phyloP scores from a whole-genome alignment of 108 stramenopile genomes.

The Cylindrotheca closterium region DNA sequence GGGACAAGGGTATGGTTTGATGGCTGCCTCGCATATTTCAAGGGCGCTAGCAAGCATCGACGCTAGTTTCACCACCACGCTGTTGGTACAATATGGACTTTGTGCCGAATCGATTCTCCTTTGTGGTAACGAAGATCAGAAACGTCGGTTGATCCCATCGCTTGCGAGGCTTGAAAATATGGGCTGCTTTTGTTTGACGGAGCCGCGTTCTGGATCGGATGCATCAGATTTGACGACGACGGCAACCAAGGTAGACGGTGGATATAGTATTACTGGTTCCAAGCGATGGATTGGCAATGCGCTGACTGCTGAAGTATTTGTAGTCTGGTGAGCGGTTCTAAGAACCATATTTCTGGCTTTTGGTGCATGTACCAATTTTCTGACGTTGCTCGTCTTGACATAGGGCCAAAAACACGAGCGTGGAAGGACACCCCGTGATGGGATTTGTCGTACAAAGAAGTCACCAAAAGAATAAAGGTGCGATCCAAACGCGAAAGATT shows the following conservation, averaged over 20 bases:
- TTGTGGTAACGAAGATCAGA: slow-evolving; percentile 20
- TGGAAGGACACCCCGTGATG: slow-evolving; percentile 20
- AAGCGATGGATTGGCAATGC: slow-evolving; percentile 33
- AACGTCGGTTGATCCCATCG: slow-evolving; percentile 11
- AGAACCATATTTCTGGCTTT: not conserved
- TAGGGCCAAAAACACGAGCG: slow-evolving; percentile 9
- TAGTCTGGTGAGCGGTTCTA: slow-evolving; percentile 8
- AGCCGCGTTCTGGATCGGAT: slow-evolving; percentile 24
- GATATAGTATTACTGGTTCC: slow-evolving; percentile 20
- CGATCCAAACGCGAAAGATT: slow-evolving; percentile 21
- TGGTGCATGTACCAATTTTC: not conserved
- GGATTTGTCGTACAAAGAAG: slow-evolving; percentile 20
- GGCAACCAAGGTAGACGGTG: slow-evolving; percentile 9
- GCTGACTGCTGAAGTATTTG: slow-evolving; percentile 19
- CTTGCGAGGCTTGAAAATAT: slow-evolving; percentile 6
- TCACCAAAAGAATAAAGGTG: slow-evolving; percentile 4
- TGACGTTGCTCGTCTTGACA: not conserved
- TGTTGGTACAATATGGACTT: slow-evolving; percentile 23
- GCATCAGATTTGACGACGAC: slow-evolving; percentile 10
- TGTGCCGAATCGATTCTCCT: slow-evolving; percentile 24
- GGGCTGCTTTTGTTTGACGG: slow-evolving; percentile 27
- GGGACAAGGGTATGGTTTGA: slow-evolving; percentile 10
- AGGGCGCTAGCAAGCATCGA: slow-evolving; percentile 17
- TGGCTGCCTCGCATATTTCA: slow-evolving; percentile 16
- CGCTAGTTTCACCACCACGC: slow-evolving; percentile 18